Percentiles rank a stretch among this genome's conserved stretches.
Evolutionary conservation across 2,329 filamentous ascomycete genomes (phyloP).

Genomic region (Apiospora kogelbergensis): DNA sequence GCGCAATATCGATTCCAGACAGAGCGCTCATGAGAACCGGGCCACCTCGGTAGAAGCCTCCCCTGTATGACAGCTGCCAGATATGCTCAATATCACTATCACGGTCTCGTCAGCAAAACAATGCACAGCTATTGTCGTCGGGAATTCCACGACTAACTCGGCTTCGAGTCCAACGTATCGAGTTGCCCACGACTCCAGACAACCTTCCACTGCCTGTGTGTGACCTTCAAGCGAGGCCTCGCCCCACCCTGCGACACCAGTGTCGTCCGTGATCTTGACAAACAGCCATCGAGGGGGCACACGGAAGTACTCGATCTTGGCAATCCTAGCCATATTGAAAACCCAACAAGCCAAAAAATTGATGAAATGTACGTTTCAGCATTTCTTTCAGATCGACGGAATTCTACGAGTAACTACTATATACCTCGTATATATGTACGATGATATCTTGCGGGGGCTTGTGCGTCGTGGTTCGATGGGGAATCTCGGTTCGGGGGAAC

Average conservation of each 20-base stretch:
- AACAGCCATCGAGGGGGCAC: conserved; percentile 76
- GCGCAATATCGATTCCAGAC: conserved; percentile 74
- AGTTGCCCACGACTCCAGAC: conserved; percentile 64
- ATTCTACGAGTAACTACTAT: not conserved
- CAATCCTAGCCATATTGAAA: conserved; percentile 59
- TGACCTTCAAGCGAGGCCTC: conserved; percentile 75
- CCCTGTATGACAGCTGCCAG: conserved; percentile 72
- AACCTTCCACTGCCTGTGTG: conserved; percentile 71
- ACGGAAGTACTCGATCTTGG: conserved; percentile 70
- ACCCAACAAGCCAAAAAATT: not conserved
- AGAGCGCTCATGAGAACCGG: conserved; percentile 80
- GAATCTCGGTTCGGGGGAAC: not conserved
- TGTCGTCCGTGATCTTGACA: conserved; percentile 71
- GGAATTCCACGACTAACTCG: conserved; percentile 50
- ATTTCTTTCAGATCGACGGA: not conserved
- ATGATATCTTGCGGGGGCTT: not conserved
- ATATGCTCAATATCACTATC: conserved; percentile 74
- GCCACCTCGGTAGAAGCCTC: conserved; percentile 74
- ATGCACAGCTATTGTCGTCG: too few relatives aligned
- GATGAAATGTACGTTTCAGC: not conserved
- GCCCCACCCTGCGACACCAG: conserved; percentile 68
- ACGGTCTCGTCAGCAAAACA: not conserved
- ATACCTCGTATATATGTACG: not conserved
- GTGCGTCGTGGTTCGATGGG: not conserved
- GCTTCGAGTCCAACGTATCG: conserved; percentile 68